Percentiles rank a stretch among this genome's conserved stretches.
Conservation (phyloP, 805 yeast genomes). For the Cephaloascus fragrans region DNA sequence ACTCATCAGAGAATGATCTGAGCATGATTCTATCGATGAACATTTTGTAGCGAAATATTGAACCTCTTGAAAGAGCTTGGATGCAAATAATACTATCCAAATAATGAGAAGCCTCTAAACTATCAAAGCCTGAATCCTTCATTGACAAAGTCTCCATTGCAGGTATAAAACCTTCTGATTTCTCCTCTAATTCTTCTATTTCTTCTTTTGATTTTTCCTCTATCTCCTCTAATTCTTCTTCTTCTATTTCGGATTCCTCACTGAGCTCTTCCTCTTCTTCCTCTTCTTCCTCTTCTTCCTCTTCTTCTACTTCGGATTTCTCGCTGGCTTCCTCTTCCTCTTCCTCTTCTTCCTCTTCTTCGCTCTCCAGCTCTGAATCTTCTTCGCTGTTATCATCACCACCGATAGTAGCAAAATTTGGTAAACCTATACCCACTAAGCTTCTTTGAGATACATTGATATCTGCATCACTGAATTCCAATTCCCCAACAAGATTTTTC, state of each 20-base stretch:
- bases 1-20: conserved; percentile 42
- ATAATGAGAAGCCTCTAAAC: neutral
- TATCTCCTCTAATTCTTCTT: neutral
- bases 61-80: conserved; percentile 68
- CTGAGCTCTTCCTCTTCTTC: neutral
- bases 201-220: neutral
- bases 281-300: neutral
- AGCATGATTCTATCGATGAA: conserved; percentile 56
- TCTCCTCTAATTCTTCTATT: conserved; percentile 3
- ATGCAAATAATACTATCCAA: conserved; percentile 31
- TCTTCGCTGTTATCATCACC: conserved; percentile 8
- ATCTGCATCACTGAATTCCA: conserved; percentile 60
- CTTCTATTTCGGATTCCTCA: neutral
- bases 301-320: neutral
- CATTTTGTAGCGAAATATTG: conserved; percentile 51
- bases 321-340: conserved; percentile 2
- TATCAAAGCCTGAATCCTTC: neutral
- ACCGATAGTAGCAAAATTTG: conserved; percentile 57
- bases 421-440: conserved; percentile 56
- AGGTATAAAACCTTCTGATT: neutral
- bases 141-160: neutral
- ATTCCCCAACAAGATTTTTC: conserved; percentile 49
- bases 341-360: conserved; percentile 2
- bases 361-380: conserved; percentile 1
- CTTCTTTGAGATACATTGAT: conserved; percentile 61